Base-by-base conservation (phyloP, 2,329 filamentous ascomycete genomes). In the Microsporum ferrugineum region DNA sequence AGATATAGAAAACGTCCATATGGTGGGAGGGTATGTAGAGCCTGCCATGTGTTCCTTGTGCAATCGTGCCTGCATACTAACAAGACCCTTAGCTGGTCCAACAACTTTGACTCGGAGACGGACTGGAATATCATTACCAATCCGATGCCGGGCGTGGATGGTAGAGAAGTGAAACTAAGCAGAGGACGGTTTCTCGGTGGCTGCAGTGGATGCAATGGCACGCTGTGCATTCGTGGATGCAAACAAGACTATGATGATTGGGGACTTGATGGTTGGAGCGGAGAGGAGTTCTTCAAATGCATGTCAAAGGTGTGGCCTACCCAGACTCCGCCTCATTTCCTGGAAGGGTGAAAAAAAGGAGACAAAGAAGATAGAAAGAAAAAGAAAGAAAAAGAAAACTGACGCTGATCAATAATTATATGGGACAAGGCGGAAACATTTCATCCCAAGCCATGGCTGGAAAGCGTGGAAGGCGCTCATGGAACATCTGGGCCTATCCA, bases 371-470 rank as follows among this genome's bases (percentile, higher is more conserved):
- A 29, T 39, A 43, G 17, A 36, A 2, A 17, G 36, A 3, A 43
- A 17, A 2, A 57, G 39, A 14, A 41, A 53, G 2, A 33, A 3
- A 17, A 2, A 56, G 31, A 53, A 36, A 34, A 17, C 31, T 55
- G 5, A 55, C 33, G 14, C 14, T 55, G 14, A 55, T 55, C 33
- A 7, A 55, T 34, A 31, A 23, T 23, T 14, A 55, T 7, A 36
- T 34, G 51, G 43, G 14, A 17, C 75, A 57, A 72, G 79, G 74
- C 80, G 1, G 83, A 85, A 64, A 82, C 78, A 1, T 85, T 85
- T 65, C 79, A 84, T 60, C 67, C 71, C 23, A 84, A 84, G 66
- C 71, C 78, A 33, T 84, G 82, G 82, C 83, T 84, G 69, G 68
- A 82, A 38, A 77, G 77, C 1, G 73, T 78, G 47, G 67, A 73